These are phyloP conservation scores for Trichoderma hamatum DNA, from an alignment of 2,329 filamentous ascomycete genomes.

Conservation along the genomic window DNA sequence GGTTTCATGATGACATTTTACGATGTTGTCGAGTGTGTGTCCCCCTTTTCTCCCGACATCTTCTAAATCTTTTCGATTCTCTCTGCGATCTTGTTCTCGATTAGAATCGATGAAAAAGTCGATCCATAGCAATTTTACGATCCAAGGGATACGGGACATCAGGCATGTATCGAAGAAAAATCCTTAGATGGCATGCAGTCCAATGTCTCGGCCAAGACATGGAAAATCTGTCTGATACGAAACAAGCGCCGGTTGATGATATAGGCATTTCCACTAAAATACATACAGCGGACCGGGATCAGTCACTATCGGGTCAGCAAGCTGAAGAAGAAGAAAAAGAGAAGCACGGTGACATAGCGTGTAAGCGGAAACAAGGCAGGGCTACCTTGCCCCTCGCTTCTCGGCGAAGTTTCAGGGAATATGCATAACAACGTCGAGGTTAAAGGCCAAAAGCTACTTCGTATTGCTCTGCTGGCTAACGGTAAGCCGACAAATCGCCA, in stretches of 20 bases:
- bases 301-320: not conserved
- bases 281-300: not conserved
- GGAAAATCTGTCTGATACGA: not conserved
- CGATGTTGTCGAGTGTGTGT: not conserved
- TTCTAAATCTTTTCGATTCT: not conserved
- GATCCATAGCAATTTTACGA: not conserved
- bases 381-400: not conserved
- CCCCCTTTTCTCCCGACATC: not conserved
- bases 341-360: not conserved
- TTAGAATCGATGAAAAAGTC: not conserved
- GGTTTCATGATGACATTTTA: not conserved
- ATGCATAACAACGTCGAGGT: constrained; percentile 4
- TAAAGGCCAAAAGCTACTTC: not conserved
- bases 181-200: not conserved
- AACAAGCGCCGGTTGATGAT: too few species aligned
- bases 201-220: not conserved
- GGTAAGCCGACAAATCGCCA: not conserved
- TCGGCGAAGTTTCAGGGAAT: constrained; percentile 4
- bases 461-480: not conserved
- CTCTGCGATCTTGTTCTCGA: not conserved
- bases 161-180: not conserved
- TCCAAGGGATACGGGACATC: not conserved
- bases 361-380: not conserved
- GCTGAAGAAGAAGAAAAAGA: not conserved
- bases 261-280: not conserved